A percentile compares a stretch with the other conserved stretches of the same genome.
Conservation (phyloP, 2,329 filamentous ascomycete species). For the Verticillium dahliae region DNA sequence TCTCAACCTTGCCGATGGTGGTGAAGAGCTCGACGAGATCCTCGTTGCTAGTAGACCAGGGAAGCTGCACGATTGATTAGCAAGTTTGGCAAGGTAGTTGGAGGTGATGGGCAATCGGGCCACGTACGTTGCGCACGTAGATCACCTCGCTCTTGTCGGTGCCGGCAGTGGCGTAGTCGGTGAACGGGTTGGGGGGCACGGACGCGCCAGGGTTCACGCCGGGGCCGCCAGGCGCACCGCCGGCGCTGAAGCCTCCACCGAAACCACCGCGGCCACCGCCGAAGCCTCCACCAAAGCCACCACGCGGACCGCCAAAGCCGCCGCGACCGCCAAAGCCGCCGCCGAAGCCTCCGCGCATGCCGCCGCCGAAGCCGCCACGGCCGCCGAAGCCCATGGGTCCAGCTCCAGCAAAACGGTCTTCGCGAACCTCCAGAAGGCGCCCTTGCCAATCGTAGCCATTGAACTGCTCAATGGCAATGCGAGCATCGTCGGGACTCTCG, state of each 20-base stretch:
- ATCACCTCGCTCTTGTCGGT: constrained; percentile 79
- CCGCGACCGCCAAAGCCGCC: constrained; percentile 40
- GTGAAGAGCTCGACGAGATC: constrained; percentile 94
- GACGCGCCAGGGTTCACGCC: constrained; percentile 34
- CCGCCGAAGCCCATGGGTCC: constrained; percentile 47
- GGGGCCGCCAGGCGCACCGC: constrained; percentile 35
- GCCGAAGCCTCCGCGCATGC: constrained; percentile 53
- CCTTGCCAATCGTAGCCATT: constrained; percentile 99
- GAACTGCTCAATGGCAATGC: constrained; percentile 94
- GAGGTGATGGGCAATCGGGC: background rate
- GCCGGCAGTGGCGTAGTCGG: constrained; percentile 81
- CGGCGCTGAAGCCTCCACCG: constrained; percentile 31
- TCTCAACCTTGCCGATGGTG: constrained; percentile 95
- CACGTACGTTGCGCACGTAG: constrained; percentile 91
- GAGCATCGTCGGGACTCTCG: constrained; percentile 88
- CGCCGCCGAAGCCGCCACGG: constrained; percentile 53
- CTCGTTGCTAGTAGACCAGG: constrained; percentile 98
- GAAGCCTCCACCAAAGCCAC: constrained; percentile 30
- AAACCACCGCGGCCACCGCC: constrained; percentile 40
- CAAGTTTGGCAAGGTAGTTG: background rate
- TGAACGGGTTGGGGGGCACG: constrained; percentile 79
- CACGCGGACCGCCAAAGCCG: constrained; percentile 37
- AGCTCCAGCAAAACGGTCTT: constrained; percentile 81
- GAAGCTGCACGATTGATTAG: constrained; percentile 54
- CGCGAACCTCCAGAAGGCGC: constrained; percentile 84